phyloP scores from a whole-genome alignment of 345 rosid genomes.

The Combretum micranthum region DNA sequence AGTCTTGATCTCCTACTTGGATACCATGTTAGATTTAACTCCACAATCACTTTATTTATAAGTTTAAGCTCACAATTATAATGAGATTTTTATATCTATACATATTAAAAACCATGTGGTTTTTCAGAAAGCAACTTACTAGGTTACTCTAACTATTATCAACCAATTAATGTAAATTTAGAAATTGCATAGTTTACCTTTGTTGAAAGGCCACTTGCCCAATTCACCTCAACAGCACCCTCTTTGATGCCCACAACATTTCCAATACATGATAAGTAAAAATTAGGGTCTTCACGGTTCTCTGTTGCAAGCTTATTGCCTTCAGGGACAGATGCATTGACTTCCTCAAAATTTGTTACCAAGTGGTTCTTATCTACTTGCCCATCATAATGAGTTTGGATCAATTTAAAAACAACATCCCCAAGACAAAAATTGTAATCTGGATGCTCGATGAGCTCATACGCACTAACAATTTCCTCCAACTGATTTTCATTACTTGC shows the following conservation, averaged over 20 bases:
- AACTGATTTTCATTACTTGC: constrained; percentile 22
- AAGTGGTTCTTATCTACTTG: constrained; percentile 13
- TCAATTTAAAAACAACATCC: constrained; percentile 59
- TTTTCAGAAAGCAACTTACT: too few relatives aligned
- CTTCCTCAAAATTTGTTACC: constrained; percentile 14
- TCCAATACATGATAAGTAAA: constrained; percentile 55
- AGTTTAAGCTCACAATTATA: too few relatives aligned
- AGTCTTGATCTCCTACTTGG: too few relatives aligned
- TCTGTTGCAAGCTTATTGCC: constrained; percentile 12
- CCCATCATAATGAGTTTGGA: constrained; percentile 11
- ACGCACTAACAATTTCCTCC: constrained; percentile 74
- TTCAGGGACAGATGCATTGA: constrained; percentile 14
- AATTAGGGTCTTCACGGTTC: constrained; percentile 19
- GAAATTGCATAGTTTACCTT: constrained; percentile 34
- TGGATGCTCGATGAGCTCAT: constrained; percentile 84
- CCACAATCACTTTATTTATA: too few relatives aligned
- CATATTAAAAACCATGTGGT: too few relatives aligned
- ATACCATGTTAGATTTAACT: too few relatives aligned
- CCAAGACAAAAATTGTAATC: constrained; percentile 60
- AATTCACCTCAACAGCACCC: constrained; percentile 67
- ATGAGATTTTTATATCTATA: too few relatives aligned
- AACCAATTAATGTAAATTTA: constrained; percentile 1
- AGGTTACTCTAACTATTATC: too few relatives aligned
- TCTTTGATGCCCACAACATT: constrained; percentile 59
- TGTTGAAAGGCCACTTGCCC: constrained; percentile 62